These are phyloP conservation scores for Dryas octopetala DNA, from an alignment of 306 rosid species.

Conservation along the genomic window DNA sequence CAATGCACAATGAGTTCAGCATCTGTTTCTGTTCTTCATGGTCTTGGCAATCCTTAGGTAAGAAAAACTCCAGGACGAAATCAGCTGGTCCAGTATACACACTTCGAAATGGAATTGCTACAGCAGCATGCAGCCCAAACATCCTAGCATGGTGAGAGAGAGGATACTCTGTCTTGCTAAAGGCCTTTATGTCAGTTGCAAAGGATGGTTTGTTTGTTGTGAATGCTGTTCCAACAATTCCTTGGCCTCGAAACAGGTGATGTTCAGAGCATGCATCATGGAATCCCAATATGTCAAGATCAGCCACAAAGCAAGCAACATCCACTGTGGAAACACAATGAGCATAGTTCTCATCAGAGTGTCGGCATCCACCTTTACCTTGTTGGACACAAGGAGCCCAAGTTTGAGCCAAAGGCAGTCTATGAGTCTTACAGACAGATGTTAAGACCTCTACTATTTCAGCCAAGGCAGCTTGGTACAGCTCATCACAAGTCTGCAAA, in stretches of 20 bases:
- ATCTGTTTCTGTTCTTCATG: constrained; percentile 45
- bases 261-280: constrained; percentile 50
- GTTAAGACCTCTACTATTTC: constrained; percentile 52
- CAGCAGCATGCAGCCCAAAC: constrained; percentile 55
- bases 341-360: constrained; percentile 25
- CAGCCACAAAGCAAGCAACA: constrained; percentile 44
- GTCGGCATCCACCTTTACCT: constrained; percentile 34
- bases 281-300: constrained; percentile 34
- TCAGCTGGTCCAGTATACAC: constrained; percentile 44
- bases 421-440: constrained; percentile 50
- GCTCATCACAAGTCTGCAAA: constrained; percentile 45
- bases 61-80: constrained; percentile 62
- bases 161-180: constrained; percentile 55
- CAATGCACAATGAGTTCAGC: constrained; percentile 44
- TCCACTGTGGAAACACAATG: constrained; percentile 51
- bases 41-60: constrained; percentile 49
- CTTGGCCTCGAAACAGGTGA: constrained; percentile 57
- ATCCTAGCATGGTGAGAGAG: constrained; percentile 53
- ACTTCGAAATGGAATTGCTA: constrained; percentile 55
- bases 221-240: constrained; percentile 62
- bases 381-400: constrained; percentile 66
- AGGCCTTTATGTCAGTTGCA: constrained; percentile 47
- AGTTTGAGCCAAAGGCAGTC: constrained; percentile 51
- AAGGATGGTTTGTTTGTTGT: constrained; percentile 50
- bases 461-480: constrained; percentile 49